Percentiles rank a stretch among this genome's conserved stretches.
phyloP scores from a whole-genome alignment of 1,284 basidiomycete species.

The Austroboletus olivaceoglutinosus region DNA sequence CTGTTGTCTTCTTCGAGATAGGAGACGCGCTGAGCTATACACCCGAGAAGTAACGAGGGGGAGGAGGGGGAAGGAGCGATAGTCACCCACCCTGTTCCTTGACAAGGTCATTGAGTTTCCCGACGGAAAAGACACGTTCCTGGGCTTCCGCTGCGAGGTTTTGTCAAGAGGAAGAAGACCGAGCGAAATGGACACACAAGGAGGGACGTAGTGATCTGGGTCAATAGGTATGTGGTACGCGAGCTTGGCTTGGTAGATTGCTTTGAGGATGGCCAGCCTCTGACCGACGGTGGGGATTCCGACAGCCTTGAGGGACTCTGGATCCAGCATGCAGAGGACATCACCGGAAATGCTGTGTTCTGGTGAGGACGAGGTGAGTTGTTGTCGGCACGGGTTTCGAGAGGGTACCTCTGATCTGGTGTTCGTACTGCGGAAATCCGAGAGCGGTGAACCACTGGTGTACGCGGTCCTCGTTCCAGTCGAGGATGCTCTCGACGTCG shows the following conservation, averaged over 20 bases:
- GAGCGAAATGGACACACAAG: constrained; percentile 55
- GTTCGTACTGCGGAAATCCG: constrained; percentile 80
- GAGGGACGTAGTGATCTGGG: constrained; percentile 85
- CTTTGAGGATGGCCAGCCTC: constrained; percentile 83
- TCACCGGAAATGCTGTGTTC: constrained; percentile 92
- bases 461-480: constrained; percentile 84
- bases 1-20: constrained; percentile 76
- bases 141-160: constrained; percentile 58
- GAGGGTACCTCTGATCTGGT: constrained; percentile 58
- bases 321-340: constrained; percentile 78
- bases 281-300: constrained; percentile 87
- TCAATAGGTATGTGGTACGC: constrained; percentile 81
- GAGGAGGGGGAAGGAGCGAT: constrained; percentile 1
- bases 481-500: constrained; percentile 52
- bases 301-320: constrained; percentile 78
- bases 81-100: constrained; percentile 68
- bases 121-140: constrained; percentile 60
- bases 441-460: constrained; percentile 71
- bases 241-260: constrained; percentile 85
- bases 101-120: constrained; percentile 66
- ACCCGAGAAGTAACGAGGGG: constrained; percentile 1
- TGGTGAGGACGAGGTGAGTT: constrained; percentile 37
- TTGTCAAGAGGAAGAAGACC: constrained; percentile 8
- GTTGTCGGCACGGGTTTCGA: not conserved
- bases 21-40: constrained; percentile 64